phyloP scores from a whole-genome alignment of 352 stramenopile species.

The Globisporangium splendens region DNA sequence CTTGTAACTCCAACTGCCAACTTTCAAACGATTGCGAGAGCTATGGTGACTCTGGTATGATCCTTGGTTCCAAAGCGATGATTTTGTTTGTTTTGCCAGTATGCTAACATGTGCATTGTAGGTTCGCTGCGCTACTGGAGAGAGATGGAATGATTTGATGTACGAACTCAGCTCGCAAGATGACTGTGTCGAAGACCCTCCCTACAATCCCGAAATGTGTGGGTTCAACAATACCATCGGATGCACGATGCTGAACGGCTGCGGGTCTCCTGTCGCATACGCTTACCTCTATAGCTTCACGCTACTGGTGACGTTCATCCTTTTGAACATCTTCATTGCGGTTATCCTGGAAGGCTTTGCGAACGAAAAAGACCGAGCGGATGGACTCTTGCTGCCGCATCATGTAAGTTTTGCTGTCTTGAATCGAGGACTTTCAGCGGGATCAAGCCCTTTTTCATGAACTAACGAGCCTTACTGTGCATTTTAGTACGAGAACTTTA shows the following conservation, averaged over 20 bases:
- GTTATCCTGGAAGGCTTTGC: conserved; percentile 91
- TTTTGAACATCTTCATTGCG: conserved; percentile 92
- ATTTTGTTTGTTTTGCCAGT: background rate
- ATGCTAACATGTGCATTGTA: conserved; percentile 18
- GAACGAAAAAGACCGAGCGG: conserved; percentile 65
- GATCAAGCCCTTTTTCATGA: background rate
- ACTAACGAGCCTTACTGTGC: background rate
- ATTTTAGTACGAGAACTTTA: conserved; percentile 76
- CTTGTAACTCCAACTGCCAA: conserved; percentile 76
- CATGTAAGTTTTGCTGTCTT: conserved; percentile 30
- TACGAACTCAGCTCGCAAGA: conserved; percentile 69
- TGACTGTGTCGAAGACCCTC: conserved; percentile 38
- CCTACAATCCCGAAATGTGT: conserved; percentile 53
- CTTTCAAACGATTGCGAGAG: conserved; percentile 82
- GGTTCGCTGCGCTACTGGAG: conserved; percentile 88
- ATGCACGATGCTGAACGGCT: conserved; percentile 68
- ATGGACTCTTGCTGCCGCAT: conserved; percentile 45
- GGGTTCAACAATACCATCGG: conserved; percentile 41
- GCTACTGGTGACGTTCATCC: conserved; percentile 84
- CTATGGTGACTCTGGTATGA: conserved; percentile 58
- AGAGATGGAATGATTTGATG: conserved; percentile 92
- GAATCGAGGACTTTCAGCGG: too few species aligned
- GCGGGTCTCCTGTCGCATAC: conserved; percentile 58
- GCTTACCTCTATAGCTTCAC: conserved; percentile 88
- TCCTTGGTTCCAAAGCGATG: too few species aligned